Base-by-base conservation (phyloP, 1,139 yeast species). In the Meyerozyma carpophila region DNA sequence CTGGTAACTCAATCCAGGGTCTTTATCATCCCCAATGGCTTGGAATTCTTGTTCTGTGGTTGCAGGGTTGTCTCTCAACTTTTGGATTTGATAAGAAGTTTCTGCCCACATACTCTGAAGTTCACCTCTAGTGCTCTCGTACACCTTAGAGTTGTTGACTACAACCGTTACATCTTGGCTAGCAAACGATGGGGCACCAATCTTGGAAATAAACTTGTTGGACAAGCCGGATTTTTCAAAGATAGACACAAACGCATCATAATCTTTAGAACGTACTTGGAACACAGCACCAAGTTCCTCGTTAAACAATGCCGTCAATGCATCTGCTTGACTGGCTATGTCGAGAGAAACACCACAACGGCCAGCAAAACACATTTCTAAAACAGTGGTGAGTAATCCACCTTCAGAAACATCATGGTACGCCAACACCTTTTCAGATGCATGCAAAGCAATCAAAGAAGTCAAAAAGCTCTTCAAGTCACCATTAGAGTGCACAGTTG, bases 341-440 rank as follows among this genome's bases (percentile, higher is more conserved):
- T 77, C 68, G 48, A 91, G 61, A 34, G 65, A 67, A 29, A 66
- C 56, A 51, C 98, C 99, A 46, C 81, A 79, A 68, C 98, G 84
- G 28, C 94, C 91, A 41, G 98, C 96, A 70, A 94, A 94, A 1
- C 96, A 95, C 98, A 94, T 93, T 70, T 94, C 99, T 37, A 85
- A 69, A 41, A 87, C 70, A 8, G 98, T 84, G 41, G 87, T 82
- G 48, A 91, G 70, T 56, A 91, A 73, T 59, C 99, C 99, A 76
- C 99, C 99, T 65, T 94, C 99, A 20, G 96, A 88, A 61, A 94
- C 78, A 66, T 94, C 99, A 61, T 94, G 99, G 69, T 94, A 94
- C 8, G 98, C 89, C 57, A 84, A 73, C 16, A 94, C 94, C 45
- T 78, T 75, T 42, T 80, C 72, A 39, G 70, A 60, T 56, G 77